Conservation (phyloP, 2,329 filamentous ascomycete species). For the Penicillium sp. region DNA sequence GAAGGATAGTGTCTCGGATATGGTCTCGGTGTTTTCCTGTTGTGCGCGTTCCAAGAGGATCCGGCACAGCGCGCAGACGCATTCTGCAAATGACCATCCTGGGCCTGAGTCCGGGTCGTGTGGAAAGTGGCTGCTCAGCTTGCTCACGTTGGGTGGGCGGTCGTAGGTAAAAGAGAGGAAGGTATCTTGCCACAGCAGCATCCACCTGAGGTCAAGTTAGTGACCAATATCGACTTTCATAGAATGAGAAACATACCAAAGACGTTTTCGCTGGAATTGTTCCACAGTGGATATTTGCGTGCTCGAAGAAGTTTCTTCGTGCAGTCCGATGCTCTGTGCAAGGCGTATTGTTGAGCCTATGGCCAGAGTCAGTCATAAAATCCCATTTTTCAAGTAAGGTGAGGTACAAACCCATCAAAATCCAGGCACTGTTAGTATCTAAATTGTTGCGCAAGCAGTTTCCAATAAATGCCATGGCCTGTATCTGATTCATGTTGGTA, state of each 20-base stretch:
- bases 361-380: neutral
- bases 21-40: neutral
- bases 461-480: slow-evolving; percentile 25
- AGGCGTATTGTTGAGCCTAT: slow-evolving; percentile 23
- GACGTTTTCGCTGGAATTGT: neutral
- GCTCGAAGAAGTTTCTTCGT: slow-evolving; percentile 16
- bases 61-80: slow-evolving; percentile 15
- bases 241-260: neutral
- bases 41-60: slow-evolving; percentile 10
- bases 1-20: neutral
- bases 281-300: neutral
- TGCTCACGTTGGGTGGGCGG: slow-evolving; percentile 19
- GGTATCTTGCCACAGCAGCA: slow-evolving; percentile 23
- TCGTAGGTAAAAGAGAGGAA: slow-evolving; percentile 28
- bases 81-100: slow-evolving; percentile 17
- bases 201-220: slow-evolving; percentile 16
- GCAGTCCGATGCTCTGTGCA: slow-evolving; percentile 27
- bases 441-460: slow-evolving; percentile 25
- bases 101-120: neutral
- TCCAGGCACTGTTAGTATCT: slow-evolving; percentile 28
- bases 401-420: slow-evolving; percentile 19
- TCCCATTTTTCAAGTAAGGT: neutral
- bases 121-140: slow-evolving; percentile 11
- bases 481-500: slow-evolving; percentile 25
- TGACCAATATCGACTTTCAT: slow-evolving; percentile 1